phyloP scores from a whole-genome alignment of 2,329 filamentous ascomycete genomes.

The Ascochyta koolunga region DNA sequence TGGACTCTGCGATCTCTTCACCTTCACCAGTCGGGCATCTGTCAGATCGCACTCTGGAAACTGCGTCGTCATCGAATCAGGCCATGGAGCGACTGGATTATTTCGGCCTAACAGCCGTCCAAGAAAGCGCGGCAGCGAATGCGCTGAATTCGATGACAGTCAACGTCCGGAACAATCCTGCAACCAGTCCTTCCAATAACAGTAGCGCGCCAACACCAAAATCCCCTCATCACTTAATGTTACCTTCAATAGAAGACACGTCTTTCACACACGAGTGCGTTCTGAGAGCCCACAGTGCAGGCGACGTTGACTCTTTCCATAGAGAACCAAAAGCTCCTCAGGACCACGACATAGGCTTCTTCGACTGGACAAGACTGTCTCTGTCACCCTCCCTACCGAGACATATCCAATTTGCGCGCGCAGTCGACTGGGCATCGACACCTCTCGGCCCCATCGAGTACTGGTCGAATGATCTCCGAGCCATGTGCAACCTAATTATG shows the following conservation, averaged over 20 bases:
- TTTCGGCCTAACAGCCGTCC: slow-evolving; percentile 38
- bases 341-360: slow-evolving; percentile 59
- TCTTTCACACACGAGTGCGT: slow-evolving; percentile 51
- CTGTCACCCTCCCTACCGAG: slow-evolving; percentile 66
- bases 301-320: slow-evolving; percentile 49
- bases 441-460: slow-evolving; percentile 75
- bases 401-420: slow-evolving; percentile 76
- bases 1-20: slow-evolving; percentile 34
- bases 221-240: slow-evolving; percentile 18
- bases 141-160: slow-evolving; percentile 9
- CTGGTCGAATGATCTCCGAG: slow-evolving; percentile 74
- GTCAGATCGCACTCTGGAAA: slow-evolving; percentile 18
- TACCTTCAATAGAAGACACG: slow-evolving; percentile 31
- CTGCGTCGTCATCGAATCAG: slow-evolving; percentile 17
- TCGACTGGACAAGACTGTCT: slow-evolving; percentile 81
- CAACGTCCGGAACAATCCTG: slow-evolving; percentile 8
- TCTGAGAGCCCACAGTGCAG: slow-evolving; percentile 48
- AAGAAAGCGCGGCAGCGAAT: not conserved
- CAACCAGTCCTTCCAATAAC: slow-evolving; percentile 3
- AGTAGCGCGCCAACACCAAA: slow-evolving; percentile 5
- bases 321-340: slow-evolving; percentile 31
- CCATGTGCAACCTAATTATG: slow-evolving; percentile 84
- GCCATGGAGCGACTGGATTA: slow-evolving; percentile 49
- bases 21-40: slow-evolving; percentile 25
- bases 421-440: slow-evolving; percentile 75